A percentile compares a stretch with the other conserved stretches of the same genome.
Evolutionary conservation across 768 basidiomycete species (phyloP).

Genomic region (Naganishia randhawae): DNA sequence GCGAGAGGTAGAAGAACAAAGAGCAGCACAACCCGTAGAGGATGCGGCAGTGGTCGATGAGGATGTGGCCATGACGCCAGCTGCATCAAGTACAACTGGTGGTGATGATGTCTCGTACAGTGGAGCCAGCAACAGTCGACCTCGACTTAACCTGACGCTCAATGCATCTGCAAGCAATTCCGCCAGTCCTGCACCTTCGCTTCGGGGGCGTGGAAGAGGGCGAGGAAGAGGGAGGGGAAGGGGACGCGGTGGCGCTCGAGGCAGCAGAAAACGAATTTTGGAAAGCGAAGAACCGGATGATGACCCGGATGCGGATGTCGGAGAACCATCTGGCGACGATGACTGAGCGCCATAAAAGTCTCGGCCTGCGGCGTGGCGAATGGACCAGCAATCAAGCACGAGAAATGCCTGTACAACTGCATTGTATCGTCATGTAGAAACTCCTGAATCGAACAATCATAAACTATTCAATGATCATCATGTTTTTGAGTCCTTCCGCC

Average conservation of each 20-base stretch:
- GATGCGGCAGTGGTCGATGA: neutral
- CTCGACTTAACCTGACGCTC: constrained; percentile 16
- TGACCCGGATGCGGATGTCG: constrained; percentile 8
- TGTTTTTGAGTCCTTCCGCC: too few species aligned
- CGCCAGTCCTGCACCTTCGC: constrained; percentile 9
- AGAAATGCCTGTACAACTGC: too few species aligned
- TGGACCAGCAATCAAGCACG: too few species aligned
- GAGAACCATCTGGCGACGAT: constrained; percentile 8
- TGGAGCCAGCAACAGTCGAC: constrained; percentile 15
- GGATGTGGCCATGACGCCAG: constrained; percentile 4
- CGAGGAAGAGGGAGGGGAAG: neutral
- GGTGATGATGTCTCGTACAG: constrained; percentile 17
- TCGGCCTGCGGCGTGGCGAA: too few species aligned
- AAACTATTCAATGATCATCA: too few species aligned
- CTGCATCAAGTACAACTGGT: constrained; percentile 16
- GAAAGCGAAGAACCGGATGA: constrained; percentile 11
- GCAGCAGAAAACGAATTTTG: neutral
- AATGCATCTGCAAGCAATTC: constrained; percentile 1
- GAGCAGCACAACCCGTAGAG: neutral
- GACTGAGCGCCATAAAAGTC: neutral
- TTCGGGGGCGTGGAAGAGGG: neutral
- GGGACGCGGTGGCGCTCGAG: neutral
- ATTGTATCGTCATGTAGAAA: too few species aligned
- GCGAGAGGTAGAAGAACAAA: constrained; percentile 16
- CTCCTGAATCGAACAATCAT: too few species aligned